Conservation (phyloP, 768 basidiomycete genomes). For the Boletus fagicola region DNA sequence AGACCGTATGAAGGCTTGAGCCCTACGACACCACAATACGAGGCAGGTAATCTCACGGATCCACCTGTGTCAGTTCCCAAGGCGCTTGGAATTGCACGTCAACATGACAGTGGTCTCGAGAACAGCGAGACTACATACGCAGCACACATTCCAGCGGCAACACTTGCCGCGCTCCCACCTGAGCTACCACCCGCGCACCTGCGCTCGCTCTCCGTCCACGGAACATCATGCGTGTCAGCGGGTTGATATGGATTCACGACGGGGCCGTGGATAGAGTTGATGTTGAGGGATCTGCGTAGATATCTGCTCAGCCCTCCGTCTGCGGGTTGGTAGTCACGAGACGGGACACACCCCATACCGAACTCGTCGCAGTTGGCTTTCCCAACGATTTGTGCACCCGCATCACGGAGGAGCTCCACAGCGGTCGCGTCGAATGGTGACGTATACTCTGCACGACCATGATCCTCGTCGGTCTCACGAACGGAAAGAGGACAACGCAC, state of each 20-base stretch:
- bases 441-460: conserved; percentile 51
- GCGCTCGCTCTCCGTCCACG: conserved; percentile 35
- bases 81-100: conserved; percentile 50
- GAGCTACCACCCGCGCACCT: conserved; percentile 90
- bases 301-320: neutral
- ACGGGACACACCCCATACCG: conserved; percentile 82
- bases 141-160: conserved; percentile 78
- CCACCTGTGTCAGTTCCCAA: conserved; percentile 95
- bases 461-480: neutral
- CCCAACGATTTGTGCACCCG: conserved; percentile 72
- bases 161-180: conserved; percentile 93
- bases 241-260: conserved; percentile 71
- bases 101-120: neutral
- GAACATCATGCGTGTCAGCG: conserved; percentile 6
- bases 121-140: conserved; percentile 54
- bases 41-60: conserved; percentile 88
- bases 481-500: conserved; percentile 36
- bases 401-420: conserved; percentile 54
- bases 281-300: conserved; percentile 65
- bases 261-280: conserved; percentile 69
- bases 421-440: conserved; percentile 90
- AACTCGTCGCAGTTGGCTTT: conserved; percentile 98
- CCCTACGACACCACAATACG: conserved; percentile 90
- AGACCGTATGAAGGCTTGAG: conserved; percentile 95
- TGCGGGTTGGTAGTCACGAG: neutral